These are phyloP conservation scores for Trypethelium eluteriae DNA, from an alignment of 495 filamentous ascomycete species.

Conservation along the genomic window DNA sequence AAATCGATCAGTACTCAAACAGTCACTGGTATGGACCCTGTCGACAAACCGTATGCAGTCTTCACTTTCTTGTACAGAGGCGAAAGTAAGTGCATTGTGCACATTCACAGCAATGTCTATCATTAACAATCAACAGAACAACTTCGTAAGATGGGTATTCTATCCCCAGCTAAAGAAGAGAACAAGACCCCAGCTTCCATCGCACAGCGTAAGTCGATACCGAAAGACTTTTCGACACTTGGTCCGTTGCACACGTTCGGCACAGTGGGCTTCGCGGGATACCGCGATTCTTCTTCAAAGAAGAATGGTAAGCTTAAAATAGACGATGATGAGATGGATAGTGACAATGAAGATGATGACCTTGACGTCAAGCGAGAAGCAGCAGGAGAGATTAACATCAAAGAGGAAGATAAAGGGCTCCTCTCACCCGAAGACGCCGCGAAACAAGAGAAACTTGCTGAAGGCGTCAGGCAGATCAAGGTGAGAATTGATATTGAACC, in stretches of 20 bases:
- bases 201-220: conserved; percentile 63
- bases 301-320: conserved; percentile 45
- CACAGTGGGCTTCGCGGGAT: conserved; percentile 81
- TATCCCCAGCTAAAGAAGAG: conserved; percentile 53
- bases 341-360: conserved; percentile 58
- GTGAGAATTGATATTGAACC: conserved; percentile 39
- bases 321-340: conserved; percentile 65
- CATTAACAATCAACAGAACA: conserved; percentile 49
- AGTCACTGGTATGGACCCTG: conserved; percentile 93
- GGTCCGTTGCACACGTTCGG: conserved; percentile 73
- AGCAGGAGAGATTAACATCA: conserved; percentile 63
- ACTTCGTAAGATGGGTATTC: conserved; percentile 88
- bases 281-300: conserved; percentile 61
- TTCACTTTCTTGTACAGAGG: conserved; percentile 98
- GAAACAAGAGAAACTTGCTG: conserved; percentile 76
- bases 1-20: conserved; percentile 97
- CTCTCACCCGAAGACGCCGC: conserved; percentile 73
- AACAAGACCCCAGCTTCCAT: conserved; percentile 46
- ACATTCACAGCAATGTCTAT: not conserved
- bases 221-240: conserved; percentile 76
- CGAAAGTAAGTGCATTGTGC: conserved; percentile 61
- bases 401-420: conserved; percentile 50
- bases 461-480: conserved; percentile 86
- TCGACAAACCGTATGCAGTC: conserved; percentile 88
- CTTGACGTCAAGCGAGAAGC: conserved; percentile 40